Conservation (phyloP, 768 basidiomycete species). For the Chalciporus piperatus region DNA sequence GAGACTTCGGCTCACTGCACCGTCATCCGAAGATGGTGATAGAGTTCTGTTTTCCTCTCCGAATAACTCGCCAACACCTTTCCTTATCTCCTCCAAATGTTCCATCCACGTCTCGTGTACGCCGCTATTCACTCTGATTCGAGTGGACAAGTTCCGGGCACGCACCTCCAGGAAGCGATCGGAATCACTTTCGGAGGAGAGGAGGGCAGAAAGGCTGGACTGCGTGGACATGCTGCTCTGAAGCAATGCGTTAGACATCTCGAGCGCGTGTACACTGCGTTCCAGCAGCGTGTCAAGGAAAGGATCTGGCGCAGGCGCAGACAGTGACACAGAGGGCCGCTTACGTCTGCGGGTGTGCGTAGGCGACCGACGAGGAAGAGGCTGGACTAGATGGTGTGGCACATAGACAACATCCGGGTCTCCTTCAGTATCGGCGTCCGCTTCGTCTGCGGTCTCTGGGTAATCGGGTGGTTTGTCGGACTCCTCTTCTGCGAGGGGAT, state of each 20-base stretch:
- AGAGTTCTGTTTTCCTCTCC: constrained; percentile 22
- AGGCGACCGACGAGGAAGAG: constrained; percentile 34
- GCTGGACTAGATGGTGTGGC: constrained; percentile 27
- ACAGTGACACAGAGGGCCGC: constrained; percentile 8
- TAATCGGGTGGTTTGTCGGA: constrained; percentile 72
- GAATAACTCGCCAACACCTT: constrained; percentile 60
- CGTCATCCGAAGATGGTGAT: constrained; percentile 13
- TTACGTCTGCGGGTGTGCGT: constrained; percentile 25
- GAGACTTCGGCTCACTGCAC: constrained; percentile 43
- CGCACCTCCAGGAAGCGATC: constrained; percentile 48
- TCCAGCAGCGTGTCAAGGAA: constrained; percentile 76
- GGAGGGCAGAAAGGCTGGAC: constrained; percentile 47
- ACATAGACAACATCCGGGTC: constrained; percentile 26
- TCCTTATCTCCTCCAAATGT: constrained; percentile 63
- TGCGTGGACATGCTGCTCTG: constrained; percentile 75
- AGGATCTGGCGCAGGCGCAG: constrained; percentile 40
- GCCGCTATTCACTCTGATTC: constrained; percentile 45
- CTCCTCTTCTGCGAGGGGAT: constrained; percentile 31
- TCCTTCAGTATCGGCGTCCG: constrained; percentile 63
- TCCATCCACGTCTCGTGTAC: constrained; percentile 60
- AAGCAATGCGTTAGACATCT: constrained; percentile 79
- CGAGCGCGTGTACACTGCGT: constrained; percentile 80
- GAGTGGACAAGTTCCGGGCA: constrained; percentile 50
- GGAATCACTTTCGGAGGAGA: constrained; percentile 44
- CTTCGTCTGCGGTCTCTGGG: constrained; percentile 74